These are phyloP conservation scores for Cladosporium velox DNA, from an alignment of 2,329 filamentous ascomycete species.

Conservation along the genomic window DNA sequence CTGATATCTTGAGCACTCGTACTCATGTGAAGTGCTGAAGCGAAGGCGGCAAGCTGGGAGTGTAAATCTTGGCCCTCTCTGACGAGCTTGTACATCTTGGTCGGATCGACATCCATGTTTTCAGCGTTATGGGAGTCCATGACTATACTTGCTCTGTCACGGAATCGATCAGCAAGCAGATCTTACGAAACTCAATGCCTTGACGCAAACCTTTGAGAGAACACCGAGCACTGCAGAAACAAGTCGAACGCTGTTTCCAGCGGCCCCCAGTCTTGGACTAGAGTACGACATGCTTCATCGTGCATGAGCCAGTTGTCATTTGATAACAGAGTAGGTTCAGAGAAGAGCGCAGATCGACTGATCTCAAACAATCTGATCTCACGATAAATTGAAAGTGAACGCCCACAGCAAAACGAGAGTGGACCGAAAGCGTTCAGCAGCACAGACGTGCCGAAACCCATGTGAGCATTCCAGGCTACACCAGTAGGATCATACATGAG, in stretches of 20 bases:
- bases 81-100: neutral
- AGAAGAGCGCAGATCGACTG: slow-evolving; percentile 1
- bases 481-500: slow-evolving; percentile 5
- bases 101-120: neutral
- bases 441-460: slow-evolving; percentile 2
- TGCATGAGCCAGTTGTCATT: neutral
- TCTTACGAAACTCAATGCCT: neutral
- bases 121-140: neutral
- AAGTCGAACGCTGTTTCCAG: slow-evolving; percentile 5
- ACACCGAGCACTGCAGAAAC: neutral
- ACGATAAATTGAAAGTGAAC: neutral
- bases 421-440: neutral
- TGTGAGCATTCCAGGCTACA: slow-evolving; percentile 3
- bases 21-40: neutral
- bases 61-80: neutral
- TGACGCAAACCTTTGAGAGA: neutral
- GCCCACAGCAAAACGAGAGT: neutral
- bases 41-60: neutral
- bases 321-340: neutral
- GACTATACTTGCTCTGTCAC: neutral
- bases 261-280: neutral
- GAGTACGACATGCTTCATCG: neutral
- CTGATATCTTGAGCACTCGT: neutral
- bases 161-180: neutral
- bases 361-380: slow-evolving; percentile 11